phyloP scores from a whole-genome alignment of 2,329 filamentous ascomycete species.

The Stachybotrys echinatus region DNA sequence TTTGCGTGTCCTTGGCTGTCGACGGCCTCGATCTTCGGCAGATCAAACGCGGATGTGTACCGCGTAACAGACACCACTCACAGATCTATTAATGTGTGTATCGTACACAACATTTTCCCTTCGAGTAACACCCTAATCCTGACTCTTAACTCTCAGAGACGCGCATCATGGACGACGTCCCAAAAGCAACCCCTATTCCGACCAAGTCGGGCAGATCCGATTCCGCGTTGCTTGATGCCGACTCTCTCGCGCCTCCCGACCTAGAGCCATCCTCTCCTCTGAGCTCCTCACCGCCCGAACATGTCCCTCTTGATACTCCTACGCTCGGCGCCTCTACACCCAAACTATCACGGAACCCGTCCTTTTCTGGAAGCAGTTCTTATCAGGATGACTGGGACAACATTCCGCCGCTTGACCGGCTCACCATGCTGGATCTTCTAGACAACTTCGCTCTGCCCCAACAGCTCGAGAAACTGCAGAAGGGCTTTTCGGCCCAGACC shows the following conservation, averaged over 20 bases:
- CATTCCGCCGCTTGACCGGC: slow-evolving; percentile 80
- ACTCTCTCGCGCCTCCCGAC: slow-evolving; percentile 36
- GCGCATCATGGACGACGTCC: slow-evolving; percentile 21
- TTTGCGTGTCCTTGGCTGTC: no score
- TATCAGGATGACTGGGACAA: slow-evolving; percentile 85
- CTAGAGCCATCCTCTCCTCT: slow-evolving; percentile 30
- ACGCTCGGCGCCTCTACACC: slow-evolving; percentile 39
- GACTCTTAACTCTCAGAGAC: no score
- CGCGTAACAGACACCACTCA: no score
- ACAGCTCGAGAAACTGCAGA: slow-evolving; percentile 85
- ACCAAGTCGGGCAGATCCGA: slow-evolving; percentile 15
- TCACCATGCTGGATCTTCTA: slow-evolving; percentile 88
- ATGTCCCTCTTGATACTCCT: slow-evolving; percentile 42
- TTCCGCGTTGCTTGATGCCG: slow-evolving; percentile 24
- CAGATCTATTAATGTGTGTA: no score
- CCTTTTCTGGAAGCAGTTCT: slow-evolving; percentile 79
- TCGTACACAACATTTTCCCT: no score
- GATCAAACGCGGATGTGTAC: no score
- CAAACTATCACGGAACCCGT: slow-evolving; percentile 67
- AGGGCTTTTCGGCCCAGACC: slow-evolving; percentile 73
- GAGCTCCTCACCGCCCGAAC: slow-evolving; percentile 36
- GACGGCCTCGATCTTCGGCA: no score
- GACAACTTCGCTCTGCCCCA: slow-evolving; percentile 90
- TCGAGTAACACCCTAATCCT: no score
- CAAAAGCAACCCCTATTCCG: slow-evolving; percentile 9